Evolutionary conservation across 805 yeast genomes (phyloP).

Genomic region (Priceomyces medius): DNA sequence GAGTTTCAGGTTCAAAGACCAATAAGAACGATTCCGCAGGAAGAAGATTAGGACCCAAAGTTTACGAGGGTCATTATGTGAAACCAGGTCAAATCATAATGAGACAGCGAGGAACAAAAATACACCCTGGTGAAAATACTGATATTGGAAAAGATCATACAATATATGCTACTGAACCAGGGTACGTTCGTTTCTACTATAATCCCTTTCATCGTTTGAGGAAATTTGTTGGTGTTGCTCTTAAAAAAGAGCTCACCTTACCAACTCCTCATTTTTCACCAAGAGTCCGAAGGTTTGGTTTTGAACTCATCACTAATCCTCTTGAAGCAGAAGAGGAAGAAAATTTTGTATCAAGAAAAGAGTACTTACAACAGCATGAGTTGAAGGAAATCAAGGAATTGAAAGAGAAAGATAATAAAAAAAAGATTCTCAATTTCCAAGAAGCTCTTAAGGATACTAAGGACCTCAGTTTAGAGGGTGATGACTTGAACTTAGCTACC

Average conservation of each 20-base stretch:
- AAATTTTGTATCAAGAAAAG: conserved; percentile 64
- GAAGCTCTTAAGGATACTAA: conserved; percentile 22
- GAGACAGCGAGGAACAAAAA: conserved; percentile 93
- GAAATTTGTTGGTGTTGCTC: conserved; percentile 84
- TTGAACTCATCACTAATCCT: conserved; percentile 49
- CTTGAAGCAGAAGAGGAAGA: conserved; percentile 58
- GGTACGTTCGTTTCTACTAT: conserved; percentile 83
- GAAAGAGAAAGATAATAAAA: conserved; percentile 42
- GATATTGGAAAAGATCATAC: conserved; percentile 94
- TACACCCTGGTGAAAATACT: conserved; percentile 91
- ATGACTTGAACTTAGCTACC: conserved; percentile 23
- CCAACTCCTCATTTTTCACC: conserved; percentile 95
- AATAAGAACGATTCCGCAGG: conserved; percentile 94
- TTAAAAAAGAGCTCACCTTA: conserved; percentile 57
- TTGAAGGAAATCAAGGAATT: conserved; percentile 39
- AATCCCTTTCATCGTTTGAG: conserved; percentile 97
- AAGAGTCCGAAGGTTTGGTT: conserved; percentile 80
- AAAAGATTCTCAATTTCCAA: conserved; percentile 12
- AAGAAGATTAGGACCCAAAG: conserved; percentile 89
- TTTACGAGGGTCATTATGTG: conserved; percentile 73
- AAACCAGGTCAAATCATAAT: conserved; percentile 81
- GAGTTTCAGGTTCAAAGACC: conserved; percentile 93
- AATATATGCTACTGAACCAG: conserved; percentile 86
- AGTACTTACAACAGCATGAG: conserved; percentile 54
- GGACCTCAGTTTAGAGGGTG: conserved; percentile 23